These are phyloP conservation scores for Ocimum tenuiflorum DNA, from an alignment of 257 asterid genomes.

Conservation along the genomic window DNA sequence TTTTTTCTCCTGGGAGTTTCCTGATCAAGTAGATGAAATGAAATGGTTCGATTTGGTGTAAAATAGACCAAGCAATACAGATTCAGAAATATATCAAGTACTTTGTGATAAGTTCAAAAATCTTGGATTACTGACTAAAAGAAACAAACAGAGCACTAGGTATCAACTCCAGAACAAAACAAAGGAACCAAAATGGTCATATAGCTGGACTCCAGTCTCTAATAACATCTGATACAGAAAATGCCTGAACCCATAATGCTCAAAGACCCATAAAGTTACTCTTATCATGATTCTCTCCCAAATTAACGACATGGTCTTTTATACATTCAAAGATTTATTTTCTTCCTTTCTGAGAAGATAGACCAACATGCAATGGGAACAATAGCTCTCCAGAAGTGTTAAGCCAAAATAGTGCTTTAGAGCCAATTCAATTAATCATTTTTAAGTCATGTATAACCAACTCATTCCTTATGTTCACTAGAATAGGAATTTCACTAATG, in stretches of 20 bases:
- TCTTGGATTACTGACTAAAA: too few species aligned
- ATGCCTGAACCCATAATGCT: not conserved
- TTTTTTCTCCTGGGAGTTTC: constrained; percentile 24
- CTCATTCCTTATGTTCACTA: not conserved
- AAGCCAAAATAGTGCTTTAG: not conserved
- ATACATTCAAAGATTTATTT: not conserved
- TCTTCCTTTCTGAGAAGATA: too few species aligned
- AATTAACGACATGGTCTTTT: not conserved
- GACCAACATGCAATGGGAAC: not conserved
- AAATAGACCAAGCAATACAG: not conserved
- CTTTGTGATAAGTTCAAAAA: too few species aligned
- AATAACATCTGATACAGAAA: not conserved
- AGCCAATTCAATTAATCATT: not conserved
- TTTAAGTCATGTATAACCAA: not conserved
- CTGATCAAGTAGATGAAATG: constrained; percentile 28
- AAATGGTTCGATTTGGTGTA: constrained; percentile 3
- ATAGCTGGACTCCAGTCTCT: not conserved
- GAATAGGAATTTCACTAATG: not conserved
- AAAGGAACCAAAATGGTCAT: not conserved
- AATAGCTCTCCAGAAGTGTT: not conserved
- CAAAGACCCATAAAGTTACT: not conserved
- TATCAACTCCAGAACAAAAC: not conserved
- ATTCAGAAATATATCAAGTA: not conserved
- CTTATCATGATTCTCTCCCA: not conserved
- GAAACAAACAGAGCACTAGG: not conserved